Evolutionary conservation across 176 grass and related monocot species (phyloP), one percentile per base, ranked within the genome.

Genomic region (Zoysia japonica): DNA sequence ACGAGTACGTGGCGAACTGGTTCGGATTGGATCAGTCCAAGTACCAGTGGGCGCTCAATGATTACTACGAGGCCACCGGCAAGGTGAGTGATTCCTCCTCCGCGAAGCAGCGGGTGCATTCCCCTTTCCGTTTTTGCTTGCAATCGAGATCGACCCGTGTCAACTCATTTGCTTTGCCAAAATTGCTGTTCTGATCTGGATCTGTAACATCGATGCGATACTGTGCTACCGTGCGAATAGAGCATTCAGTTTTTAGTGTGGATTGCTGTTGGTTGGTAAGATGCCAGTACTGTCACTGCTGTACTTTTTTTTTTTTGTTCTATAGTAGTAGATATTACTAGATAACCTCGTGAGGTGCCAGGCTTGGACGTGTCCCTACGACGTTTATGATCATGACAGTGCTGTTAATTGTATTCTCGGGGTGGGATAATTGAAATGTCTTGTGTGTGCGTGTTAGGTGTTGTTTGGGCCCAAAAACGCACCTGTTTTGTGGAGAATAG

Each of bases 1-100:
- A 97, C 11, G 93, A 93, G 83, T 91, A 93, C 80, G 83, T 97
- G 65, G 88, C 90, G 65, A 89, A 93, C 80, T 97, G 90, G 93
- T 89, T 97, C 43, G 93, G 93, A 15, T 82, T 97, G 71, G 87
- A 97, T 83, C 93, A 93, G 82, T 97, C 93, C n/a, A 97, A 89
- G 83, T 97, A 97, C 75, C 93, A 97, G 77, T 97, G 93, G 93
- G 93, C 93, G 20, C 89, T 97, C 77, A 91, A 97, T 70, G 93
- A 97, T 83, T 97, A 97, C 88, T 97, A 97, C 82, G 93, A 93
- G 74, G 88, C 67, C 86, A 91, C 82, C 36, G 81, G 90, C 82
- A 97, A 97, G 88, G 90, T 97, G 37, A 64, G 80, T 76, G 5
- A 52, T 84, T 52, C 67, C 62, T 72, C 54, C 53, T 70, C 40